Evolutionary conservation across 306 rosid species (phyloP), one percentile per base, ranked within the genome.

Genomic region (Dryas alaskensis): DNA sequence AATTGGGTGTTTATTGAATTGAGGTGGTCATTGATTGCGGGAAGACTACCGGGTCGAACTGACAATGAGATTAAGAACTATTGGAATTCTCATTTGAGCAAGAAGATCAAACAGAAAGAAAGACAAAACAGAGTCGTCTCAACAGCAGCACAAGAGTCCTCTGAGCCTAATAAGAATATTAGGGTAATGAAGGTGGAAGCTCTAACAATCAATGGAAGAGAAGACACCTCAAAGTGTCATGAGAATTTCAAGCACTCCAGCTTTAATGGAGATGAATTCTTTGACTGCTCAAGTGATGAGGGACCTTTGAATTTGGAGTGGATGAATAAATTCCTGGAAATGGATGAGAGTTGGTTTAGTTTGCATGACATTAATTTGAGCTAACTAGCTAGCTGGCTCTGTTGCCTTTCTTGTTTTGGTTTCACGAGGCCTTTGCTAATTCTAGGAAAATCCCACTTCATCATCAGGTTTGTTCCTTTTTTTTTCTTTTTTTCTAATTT

Each of bases 21-120:
- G 39, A 74, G 80, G 64, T 83, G 86, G 86, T 83, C 86, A 7
- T 19, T 83, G 54, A 83, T 82, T 31, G 86, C 83, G 0, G 82
- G 84, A 76, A 81, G 88, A 52, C 67, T 81, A 1, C 88, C 80
- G 0, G 88, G 88, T 43, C 82, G 86, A 49, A 84, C 86, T 3
- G 88, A 84, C 31, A 82, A 82, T 27, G 83, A 82, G 78, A 82
- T 82, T 1, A 82, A 82, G 69, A 82, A 82, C 37, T 82, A 82
- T 16, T 78, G 86, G 86, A 81, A 84, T 73, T 81, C 88, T 60
- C 81, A 70, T 69, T 67, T 84, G 78, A 64, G 84, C 75, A 84
- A 84, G 75, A 84, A 79, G 78, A 79, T 58, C 4, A 84, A 73
- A 72, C 79, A 44, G 50, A 17, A 14, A 3, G 75, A 78, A 62